phyloP scores from a whole-genome alignment of 1,284 basidiomycete genomes.

The Trichosporon sp. region DNA sequence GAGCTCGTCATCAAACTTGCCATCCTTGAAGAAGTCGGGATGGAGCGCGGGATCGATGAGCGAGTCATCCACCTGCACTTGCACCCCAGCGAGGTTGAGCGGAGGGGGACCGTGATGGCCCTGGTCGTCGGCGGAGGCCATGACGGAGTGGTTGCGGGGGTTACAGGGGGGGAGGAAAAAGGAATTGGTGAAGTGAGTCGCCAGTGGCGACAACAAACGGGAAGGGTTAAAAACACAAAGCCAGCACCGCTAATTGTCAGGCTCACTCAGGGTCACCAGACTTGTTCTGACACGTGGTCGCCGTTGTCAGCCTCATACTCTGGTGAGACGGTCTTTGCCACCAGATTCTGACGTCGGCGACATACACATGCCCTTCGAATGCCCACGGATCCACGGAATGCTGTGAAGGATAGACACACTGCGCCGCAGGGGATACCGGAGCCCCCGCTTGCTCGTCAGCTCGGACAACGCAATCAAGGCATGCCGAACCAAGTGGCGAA shows the following conservation, averaged over 20 bases:
- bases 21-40: constrained; percentile 17
- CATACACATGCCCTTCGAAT: background rate
- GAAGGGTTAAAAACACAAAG: background rate
- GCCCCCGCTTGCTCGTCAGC: background rate
- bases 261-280: background rate
- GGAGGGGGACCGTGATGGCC: constrained; percentile 10
- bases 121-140: constrained; percentile 5
- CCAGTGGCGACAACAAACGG: constrained; percentile 1
- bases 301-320: background rate
- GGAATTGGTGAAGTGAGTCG: background rate
- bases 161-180: constrained; percentile 5
- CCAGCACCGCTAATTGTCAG: background rate
- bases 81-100: constrained; percentile 21
- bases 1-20: constrained; percentile 20
- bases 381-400: background rate
- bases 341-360: background rate
- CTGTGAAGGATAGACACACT: background rate
- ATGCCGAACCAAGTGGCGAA: background rate
- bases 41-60: constrained; percentile 20
- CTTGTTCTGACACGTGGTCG: background rate
- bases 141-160: background rate
- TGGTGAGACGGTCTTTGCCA: background rate
- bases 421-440: background rate
- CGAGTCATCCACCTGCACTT: constrained; percentile 14
- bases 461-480: background rate